A percentile compares a stretch with the other conserved stretches of the same genome.
Evolutionary conservation across 768 basidiomycete species (phyloP).

Genomic region (Pulveroboletus sp.): DNA sequence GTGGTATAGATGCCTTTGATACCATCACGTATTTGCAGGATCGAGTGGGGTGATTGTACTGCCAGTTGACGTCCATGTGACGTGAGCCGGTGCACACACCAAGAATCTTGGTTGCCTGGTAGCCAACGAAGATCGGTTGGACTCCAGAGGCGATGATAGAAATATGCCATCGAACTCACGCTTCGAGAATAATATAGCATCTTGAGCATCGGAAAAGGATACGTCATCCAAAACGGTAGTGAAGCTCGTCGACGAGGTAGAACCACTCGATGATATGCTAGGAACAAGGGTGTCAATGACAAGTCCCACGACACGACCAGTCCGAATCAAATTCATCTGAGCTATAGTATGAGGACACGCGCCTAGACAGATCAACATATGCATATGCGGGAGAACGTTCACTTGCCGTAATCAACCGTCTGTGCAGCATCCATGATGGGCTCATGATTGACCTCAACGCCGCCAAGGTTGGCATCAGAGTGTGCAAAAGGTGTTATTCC

Average conservation of each 20-base stretch:
- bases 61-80: too few species aligned
- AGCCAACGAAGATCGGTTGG: too few species aligned
- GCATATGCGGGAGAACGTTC: slow-evolving; percentile 35
- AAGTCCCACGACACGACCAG: slow-evolving; percentile 59
- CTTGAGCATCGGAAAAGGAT: background rate
- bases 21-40: too few species aligned
- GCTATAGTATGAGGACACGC: slow-evolving; percentile 36
- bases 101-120: too few species aligned
- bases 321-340: slow-evolving; percentile 60
- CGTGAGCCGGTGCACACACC: too few species aligned
- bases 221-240: slow-evolving; percentile 31
- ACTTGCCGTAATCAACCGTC: slow-evolving; percentile 75
- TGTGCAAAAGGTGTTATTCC: slow-evolving; percentile 39
- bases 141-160: too few species aligned
- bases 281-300: slow-evolving; percentile 48
- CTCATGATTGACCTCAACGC: slow-evolving; percentile 73
- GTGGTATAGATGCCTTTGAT: too few species aligned
- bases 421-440: slow-evolving; percentile 66
- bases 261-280: slow-evolving; percentile 1
- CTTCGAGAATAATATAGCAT: too few species aligned
- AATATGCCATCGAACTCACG: too few species aligned
- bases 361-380: background rate
- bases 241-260: slow-evolving; percentile 31
- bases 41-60: too few species aligned
- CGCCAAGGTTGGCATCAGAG: too few species aligned